phyloP scores from a whole-genome alignment of 257 asterid genomes.

The Verbena officinalis region DNA sequence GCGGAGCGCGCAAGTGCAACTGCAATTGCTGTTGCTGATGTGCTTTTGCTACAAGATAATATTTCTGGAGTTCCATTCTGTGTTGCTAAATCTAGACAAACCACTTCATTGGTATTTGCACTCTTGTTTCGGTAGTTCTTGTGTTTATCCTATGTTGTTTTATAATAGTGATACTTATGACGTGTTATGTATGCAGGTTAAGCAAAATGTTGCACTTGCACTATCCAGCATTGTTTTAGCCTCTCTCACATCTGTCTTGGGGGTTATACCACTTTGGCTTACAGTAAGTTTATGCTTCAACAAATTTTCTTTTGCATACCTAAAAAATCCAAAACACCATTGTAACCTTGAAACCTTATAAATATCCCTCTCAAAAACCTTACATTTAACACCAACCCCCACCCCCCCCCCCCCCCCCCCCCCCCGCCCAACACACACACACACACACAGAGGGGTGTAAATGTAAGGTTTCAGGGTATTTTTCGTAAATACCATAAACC shows the following conservation, averaged over 20 bases:
- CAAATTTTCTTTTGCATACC: neutral
- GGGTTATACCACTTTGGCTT: conserved; percentile 90
- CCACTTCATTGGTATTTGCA: conserved; percentile 77
- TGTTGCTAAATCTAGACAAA: conserved; percentile 85
- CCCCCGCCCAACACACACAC: too few relatives aligned
- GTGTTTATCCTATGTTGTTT: neutral
- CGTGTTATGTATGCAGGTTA: conserved; percentile 50
- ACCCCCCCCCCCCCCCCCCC: too few relatives aligned
- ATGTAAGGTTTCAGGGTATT: too few relatives aligned
- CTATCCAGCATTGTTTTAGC: conserved; percentile 87
- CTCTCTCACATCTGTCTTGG: conserved; percentile 90
- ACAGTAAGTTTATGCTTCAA: conserved; percentile 53
- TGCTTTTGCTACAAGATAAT: conserved; percentile 91
- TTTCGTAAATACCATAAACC: too few relatives aligned
- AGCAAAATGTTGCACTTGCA: conserved; percentile 93
- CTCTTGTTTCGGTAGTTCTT: neutral
- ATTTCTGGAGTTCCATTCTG: conserved; percentile 90
- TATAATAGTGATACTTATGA: conserved; percentile 11
- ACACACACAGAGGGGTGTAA: too few relatives aligned
- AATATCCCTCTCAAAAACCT: too few relatives aligned
- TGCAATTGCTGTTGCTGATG: conserved; percentile 96
- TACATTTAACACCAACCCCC: too few relatives aligned
- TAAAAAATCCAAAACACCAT: too few relatives aligned
- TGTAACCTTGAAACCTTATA: too few relatives aligned
- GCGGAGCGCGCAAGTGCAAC: conserved; percentile 99